Evolutionary conservation across 352 stramenopile species (phyloP).

Genomic region (Globisporangium sylvaticum): DNA sequence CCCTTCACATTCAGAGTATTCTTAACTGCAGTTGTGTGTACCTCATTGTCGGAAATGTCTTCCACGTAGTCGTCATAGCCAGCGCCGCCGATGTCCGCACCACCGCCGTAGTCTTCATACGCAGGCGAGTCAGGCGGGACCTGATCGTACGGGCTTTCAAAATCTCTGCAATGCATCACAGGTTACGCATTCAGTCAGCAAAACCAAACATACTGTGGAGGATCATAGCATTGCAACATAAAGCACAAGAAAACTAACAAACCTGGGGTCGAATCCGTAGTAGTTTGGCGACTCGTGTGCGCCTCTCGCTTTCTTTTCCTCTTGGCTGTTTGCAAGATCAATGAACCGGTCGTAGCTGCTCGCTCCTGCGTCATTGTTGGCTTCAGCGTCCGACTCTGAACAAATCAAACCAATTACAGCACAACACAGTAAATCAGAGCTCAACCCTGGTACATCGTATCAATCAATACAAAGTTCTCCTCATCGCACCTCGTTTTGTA

Average conservation of each 20-base stretch:
- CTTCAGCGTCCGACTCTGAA: constrained; percentile 6
- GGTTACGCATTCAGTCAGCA: not conserved
- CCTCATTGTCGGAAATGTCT: constrained; percentile 71
- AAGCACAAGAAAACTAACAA: not conserved
- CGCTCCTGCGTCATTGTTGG: not conserved
- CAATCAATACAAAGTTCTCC: not conserved
- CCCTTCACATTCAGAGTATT: not conserved
- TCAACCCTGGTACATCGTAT: too few species aligned
- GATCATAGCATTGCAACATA: not conserved
- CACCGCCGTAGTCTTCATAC: constrained; percentile 21
- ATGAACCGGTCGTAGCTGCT: constrained; percentile 28
- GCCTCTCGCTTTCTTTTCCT: constrained; percentile 4
- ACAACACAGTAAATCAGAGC: not conserved
- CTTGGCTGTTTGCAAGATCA: constrained; percentile 33
- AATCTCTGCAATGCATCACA: constrained; percentile 21
- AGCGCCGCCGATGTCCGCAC: not conserved
- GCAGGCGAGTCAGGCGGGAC: constrained; percentile 17
- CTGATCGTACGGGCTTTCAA: constrained; percentile 39
- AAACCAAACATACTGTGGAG: not conserved
- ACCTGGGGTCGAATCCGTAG: constrained; percentile 18
- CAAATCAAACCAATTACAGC: not conserved
- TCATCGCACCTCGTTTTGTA: constrained; percentile 18
- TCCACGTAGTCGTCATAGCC: constrained; percentile 35
- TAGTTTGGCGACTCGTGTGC: not conserved
- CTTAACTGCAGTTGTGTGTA: constrained; percentile 11